Evolutionary conservation across 495 filamentous ascomycete genomes (phyloP), one percentile per base, ranked within the genome.

Genomic region (Penicillium odoratum): DNA sequence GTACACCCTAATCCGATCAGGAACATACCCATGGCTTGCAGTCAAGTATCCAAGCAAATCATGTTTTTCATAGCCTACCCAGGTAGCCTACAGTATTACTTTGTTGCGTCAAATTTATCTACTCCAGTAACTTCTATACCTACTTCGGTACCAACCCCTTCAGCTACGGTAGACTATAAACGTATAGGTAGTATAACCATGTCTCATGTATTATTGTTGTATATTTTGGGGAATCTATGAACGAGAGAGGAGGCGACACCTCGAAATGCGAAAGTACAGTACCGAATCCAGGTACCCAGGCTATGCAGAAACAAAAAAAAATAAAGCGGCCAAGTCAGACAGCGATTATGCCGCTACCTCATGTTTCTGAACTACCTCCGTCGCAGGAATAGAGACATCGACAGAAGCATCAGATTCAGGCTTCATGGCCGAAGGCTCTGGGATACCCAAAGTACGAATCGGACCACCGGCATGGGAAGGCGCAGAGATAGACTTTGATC

Each of bases 391-490:
- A 13, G 72, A 53, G 25, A 56, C 21, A 47, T 67, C 70, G 1
- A 67, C 50, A 25, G 58, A 55, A 26, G 4, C 29, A 9, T 55
- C 52, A 11, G 36, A 49, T 6, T 66, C 65, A 28, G 65, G 33
- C 48, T 69, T 65, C 45, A 58, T 55, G 26, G 60, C 61, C 16
- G 63, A 54, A 3, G 74, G 70, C 15, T 59, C 61, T 1, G 75
- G 70, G 42, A 69, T 66, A 49, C 70, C 68, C 48, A 66, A 70
- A 36, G 75, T 77, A 42, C 76, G 75, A 45, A 79, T 73, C 2
- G 76, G 76, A 38, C 76, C 75, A 16, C 63, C 64, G 26, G 59
- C 65, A 36, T 64, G 64, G 5, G 55, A 33, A 38, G 55, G 51
- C 8, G 70, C 56, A 11, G 70, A 61, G 13, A 56, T 54, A 15